Conservation (phyloP, 2,329 filamentous ascomycete genomes). For the Scytalidium lignicola region DNA sequence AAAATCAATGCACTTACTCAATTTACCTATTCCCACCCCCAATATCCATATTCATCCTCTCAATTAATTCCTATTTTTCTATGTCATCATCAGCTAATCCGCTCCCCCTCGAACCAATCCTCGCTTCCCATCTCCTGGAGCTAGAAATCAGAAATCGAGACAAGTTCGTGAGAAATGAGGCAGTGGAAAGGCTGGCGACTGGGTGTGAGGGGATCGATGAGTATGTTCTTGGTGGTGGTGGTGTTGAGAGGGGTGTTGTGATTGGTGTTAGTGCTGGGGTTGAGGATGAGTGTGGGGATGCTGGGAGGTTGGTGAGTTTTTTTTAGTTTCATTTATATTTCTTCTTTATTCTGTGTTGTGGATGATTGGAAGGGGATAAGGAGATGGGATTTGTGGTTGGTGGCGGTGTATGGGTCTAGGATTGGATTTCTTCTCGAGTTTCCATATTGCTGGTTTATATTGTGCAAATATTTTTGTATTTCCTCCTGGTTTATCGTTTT, state of each 20-base stretch:
- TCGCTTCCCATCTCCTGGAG: slow-evolving; percentile 18
- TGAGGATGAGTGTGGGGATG: slow-evolving; percentile 4
- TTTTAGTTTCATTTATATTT: neutral
- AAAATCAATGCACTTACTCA: too few species aligned
- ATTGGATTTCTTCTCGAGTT: too few species aligned
- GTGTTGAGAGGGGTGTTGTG: slow-evolving; percentile 17
- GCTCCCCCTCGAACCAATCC: slow-evolving; percentile 13
- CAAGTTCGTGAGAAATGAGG: slow-evolving; percentile 7
- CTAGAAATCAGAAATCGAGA: slow-evolving; percentile 16
- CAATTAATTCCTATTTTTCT: neutral
- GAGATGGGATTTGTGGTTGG: too few species aligned
- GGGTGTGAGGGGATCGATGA: slow-evolving; percentile 22
- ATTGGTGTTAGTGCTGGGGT: slow-evolving; percentile 21
- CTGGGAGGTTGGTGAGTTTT: slow-evolving; percentile 22
- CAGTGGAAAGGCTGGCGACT: slow-evolving; percentile 14
- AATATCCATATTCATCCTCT: too few species aligned
- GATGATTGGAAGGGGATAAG: neutral
- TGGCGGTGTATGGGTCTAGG: too few species aligned
- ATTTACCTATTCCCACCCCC: neutral
- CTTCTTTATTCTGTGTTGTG: slow-evolving; percentile 2
- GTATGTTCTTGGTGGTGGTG: slow-evolving; percentile 16
- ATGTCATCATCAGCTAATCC: neutral
- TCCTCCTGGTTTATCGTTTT: too few species aligned
- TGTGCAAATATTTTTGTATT: too few species aligned
- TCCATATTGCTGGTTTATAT: too few species aligned